Evolutionary conservation across 345 rosid genomes (phyloP), one percentile per base, ranked within the genome.

Genomic region (Aethionema arabicum): DNA sequence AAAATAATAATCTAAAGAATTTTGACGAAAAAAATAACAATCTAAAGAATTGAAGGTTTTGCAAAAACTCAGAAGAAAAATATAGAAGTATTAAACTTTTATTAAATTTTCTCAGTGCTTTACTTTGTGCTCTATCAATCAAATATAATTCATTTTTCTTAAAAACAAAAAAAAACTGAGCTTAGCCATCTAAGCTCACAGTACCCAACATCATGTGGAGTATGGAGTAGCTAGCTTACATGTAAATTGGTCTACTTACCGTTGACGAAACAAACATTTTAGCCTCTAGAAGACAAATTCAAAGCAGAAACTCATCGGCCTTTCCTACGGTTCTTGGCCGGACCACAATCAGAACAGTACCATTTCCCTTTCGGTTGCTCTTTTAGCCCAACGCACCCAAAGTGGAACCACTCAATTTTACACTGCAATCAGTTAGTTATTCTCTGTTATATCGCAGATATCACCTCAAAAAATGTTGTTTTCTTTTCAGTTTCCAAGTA

Each of bases 401-500:
- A 93, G 73, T 90, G 97, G 74, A 93, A 90, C 99, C 99, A 93
- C 72, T 93, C 99, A 73, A 93, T 90, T 79, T 83, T 87, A 84
- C 99, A 90, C 97, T 93, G 88, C 12, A 41, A 59, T 59, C 61
- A 52, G 21, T 30, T 44, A 13, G n/a, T n/a, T 21, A 21, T 21
- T 21, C 27, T 21, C 27, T 21, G 27, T 21, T 21, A 21, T 21
- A 21, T 21, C 27, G 27, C 61, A 11, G n/a, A 10, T 6, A 11
- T 41, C 0, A 4, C 5, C 11, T 41, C n/a, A 8, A 41, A 41
- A 41, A n/a, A 4, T 41, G 3, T 8, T 41, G 3, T 41, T 7
- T 6, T 4, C 2, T 41, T 41, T n/a, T 41, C 11, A 6, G 7
- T 41, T 41, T 41, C n/a, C 2, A 4, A 6, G 0, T 6, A 41